These are phyloP conservation scores for Fusarium goolgardi DNA, from an alignment of 2,329 filamentous ascomycete genomes.

Conservation along the genomic window DNA sequence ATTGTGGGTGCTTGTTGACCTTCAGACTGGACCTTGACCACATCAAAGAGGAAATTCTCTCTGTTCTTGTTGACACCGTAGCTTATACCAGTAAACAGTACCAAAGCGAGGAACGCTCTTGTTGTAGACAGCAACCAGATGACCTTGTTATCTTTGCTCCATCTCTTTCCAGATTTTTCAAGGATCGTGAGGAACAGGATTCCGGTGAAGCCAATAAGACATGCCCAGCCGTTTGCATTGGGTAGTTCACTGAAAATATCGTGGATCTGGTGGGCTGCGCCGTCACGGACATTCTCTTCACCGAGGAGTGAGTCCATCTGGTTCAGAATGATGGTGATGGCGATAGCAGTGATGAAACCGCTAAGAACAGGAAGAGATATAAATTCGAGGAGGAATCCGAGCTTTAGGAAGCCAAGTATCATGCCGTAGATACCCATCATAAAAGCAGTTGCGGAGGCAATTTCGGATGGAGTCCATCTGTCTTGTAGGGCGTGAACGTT, in stretches of 20 bases:
- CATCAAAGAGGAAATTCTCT: constrained; percentile 61
- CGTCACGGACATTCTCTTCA: constrained; percentile 60
- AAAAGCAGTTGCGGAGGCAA: constrained; percentile 71
- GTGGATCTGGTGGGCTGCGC: constrained; percentile 67
- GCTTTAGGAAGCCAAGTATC: constrained; percentile 68
- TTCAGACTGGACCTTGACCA: constrained; percentile 67
- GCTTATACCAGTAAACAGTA: constrained; percentile 72
- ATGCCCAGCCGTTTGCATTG: constrained; percentile 67
- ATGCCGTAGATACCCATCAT: constrained; percentile 72
- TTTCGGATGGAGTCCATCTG: constrained; percentile 64
- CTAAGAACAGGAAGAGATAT: constrained; percentile 72
- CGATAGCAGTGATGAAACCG: constrained; percentile 74
- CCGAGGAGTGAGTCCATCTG: constrained; percentile 72
- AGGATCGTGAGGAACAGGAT: constrained; percentile 67
- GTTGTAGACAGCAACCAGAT: constrained; percentile 70
- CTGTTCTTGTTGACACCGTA: constrained; percentile 69
- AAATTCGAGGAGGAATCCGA: constrained; percentile 74
- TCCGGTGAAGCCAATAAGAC: constrained; percentile 68
- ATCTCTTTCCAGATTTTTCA: constrained; percentile 68
- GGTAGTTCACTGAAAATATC: constrained; percentile 68
- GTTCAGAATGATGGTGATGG: constrained; percentile 73
- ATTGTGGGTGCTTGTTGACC: constrained; percentile 64
- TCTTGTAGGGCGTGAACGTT: constrained; percentile 65
- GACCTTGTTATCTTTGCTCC: constrained; percentile 67
- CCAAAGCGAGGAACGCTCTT: constrained; percentile 68